Percentiles rank a stretch among this genome's conserved stretches.
Conservation (phyloP, 2,329 filamentous ascomycete genomes). For the Didymella lethalis region DNA sequence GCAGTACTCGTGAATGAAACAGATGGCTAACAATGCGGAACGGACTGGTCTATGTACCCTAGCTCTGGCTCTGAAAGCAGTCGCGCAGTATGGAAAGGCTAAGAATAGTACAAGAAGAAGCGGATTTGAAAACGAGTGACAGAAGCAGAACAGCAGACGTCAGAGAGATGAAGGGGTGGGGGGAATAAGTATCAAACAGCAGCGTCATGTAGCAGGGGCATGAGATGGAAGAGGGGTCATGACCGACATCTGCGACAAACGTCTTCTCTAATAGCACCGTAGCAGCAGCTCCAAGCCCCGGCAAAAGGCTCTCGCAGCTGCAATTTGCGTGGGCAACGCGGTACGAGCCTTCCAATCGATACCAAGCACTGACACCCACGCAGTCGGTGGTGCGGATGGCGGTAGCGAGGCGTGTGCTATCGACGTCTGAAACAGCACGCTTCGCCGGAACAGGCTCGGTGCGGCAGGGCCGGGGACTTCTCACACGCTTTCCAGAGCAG, state of each 20-base stretch:
- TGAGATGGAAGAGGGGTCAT: conserved; percentile 18
- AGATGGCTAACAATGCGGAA: conserved; percentile 14
- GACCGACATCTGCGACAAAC: conserved; percentile 24
- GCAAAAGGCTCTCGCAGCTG: conserved; percentile 7
- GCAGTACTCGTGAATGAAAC: conserved; percentile 10
- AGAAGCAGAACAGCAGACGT: conserved; percentile 32
- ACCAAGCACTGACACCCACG: conserved; percentile 12
- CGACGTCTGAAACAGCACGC: conserved; percentile 21
- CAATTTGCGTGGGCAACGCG: conserved; percentile 11
- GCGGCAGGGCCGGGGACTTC: conserved; percentile 5
- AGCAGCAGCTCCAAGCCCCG: conserved; percentile 7
- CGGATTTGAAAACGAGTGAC: conserved; percentile 37
- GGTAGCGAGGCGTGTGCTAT: conserved; percentile 33
- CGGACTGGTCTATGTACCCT: conserved; percentile 16
- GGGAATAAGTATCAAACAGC: conserved; percentile 45
- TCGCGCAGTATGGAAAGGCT: conserved; percentile 11
- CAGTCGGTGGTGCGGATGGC: conserved; percentile 16
- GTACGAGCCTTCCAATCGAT: conserved; percentile 17
- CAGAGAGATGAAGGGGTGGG: conserved; percentile 27
- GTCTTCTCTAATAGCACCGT: conserved; percentile 19
- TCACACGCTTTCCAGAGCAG: conserved; percentile 31
- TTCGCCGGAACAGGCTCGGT: conserved; percentile 8
- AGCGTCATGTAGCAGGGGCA: conserved; percentile 23
- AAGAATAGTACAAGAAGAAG: conserved; percentile 26
- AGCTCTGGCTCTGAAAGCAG: conserved; percentile 9